Percentiles rank a stretch among this genome's conserved stretches.
Conservation (phyloP, 2,329 filamentous ascomycete species). For the Leptographium galeiforme region DNA sequence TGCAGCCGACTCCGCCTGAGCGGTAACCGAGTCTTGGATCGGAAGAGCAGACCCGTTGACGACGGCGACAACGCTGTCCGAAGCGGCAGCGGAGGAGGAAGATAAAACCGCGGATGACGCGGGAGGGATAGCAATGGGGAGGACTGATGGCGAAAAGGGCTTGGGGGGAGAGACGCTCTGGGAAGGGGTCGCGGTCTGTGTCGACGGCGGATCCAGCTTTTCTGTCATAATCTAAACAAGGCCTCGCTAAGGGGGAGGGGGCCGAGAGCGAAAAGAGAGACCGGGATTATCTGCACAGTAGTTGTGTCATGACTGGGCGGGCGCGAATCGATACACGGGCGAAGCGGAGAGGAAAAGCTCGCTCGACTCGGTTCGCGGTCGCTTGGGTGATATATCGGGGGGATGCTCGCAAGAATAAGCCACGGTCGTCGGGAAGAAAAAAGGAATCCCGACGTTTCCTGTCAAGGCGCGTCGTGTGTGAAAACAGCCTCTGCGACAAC, state of each 20-base stretch:
- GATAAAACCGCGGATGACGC: not conserved
- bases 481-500: not conserved
- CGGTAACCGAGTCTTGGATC: not conserved
- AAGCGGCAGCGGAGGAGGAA: not conserved
- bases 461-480: not conserved
- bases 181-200: slow-evolving; percentile 42
- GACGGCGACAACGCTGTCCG: not conserved
- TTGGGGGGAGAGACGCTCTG: slow-evolving; percentile 30
- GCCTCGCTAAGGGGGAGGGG: slow-evolving; percentile 27
- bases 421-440: not conserved
- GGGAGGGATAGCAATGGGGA: not conserved
- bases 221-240: slow-evolving; percentile 49
- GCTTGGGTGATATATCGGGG: not conserved
- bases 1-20: slow-evolving; percentile 39
- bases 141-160: slow-evolving; percentile 3
- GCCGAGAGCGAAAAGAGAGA: slow-evolving; percentile 10
- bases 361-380: not conserved
- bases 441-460: too few relatives aligned
- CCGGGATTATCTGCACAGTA: slow-evolving; percentile 1
- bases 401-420: not conserved
- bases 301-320: slow-evolving; percentile 3
- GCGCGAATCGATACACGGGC: not conserved
- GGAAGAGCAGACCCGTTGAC: not conserved
- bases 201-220: slow-evolving; percentile 37
- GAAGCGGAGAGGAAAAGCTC: not conserved